These are phyloP conservation scores for Fraxinus quadrangulata DNA, from an alignment of 257 asterid species.

Conservation along the genomic window DNA sequence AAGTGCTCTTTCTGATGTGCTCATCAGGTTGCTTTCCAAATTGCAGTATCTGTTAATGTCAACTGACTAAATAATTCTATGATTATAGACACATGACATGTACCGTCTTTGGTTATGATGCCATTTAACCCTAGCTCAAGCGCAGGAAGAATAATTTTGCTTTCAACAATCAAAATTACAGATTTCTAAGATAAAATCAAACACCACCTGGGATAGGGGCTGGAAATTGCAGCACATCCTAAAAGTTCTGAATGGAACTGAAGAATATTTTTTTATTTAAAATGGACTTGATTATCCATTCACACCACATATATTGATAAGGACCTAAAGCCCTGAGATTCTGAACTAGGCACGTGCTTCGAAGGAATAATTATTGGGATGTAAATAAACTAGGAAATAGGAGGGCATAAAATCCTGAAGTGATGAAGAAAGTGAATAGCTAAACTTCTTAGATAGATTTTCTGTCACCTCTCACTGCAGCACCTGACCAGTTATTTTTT, in stretches of 20 bases:
- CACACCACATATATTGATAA: not conserved
- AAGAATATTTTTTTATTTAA: not conserved
- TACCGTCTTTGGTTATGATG: not conserved
- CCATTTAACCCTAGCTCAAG: not conserved
- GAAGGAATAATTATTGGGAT: not conserved
- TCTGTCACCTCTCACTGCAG: not conserved
- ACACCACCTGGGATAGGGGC: not conserved
- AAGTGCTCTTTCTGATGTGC: constrained; percentile 91
- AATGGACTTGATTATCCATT: not conserved
- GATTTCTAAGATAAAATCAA: not conserved
- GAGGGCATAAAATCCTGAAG: not conserved
- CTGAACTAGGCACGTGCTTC: not conserved
- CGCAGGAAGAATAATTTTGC: not conserved
- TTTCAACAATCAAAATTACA: not conserved
- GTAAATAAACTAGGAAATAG: not conserved
- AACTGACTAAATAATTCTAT: constrained; percentile 2
- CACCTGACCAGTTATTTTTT: not conserved
- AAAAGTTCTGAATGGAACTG: not conserved
- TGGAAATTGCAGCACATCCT: not conserved
- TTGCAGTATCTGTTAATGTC: constrained; percentile 10
- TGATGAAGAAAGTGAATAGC: not conserved
- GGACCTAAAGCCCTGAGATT: not conserved
- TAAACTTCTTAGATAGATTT: not conserved
- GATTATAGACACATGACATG: not conserved
- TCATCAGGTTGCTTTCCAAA: constrained; percentile 62